A percentile compares a stretch with the other conserved stretches of the same genome.
Conservation (phyloP, 1,284 basidiomycete genomes). For the Ustilago trichophora region DNA sequence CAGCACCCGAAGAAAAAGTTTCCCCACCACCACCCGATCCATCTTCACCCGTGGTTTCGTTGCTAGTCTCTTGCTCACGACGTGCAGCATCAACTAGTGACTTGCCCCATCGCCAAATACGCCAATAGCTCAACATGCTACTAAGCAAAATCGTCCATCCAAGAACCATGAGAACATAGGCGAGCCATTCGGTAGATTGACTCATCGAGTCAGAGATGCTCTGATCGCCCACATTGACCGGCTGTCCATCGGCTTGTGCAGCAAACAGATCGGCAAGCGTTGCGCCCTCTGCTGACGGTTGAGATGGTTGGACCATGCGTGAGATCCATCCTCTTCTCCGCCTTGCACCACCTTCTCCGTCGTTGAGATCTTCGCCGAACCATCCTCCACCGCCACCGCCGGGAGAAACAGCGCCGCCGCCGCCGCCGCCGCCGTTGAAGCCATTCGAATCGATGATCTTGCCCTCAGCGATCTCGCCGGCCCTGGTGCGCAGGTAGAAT, state of each 20-base stretch:
- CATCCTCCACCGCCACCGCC: conserved; percentile 56
- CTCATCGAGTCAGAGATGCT: conserved; percentile 66
- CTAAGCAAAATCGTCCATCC: conserved; percentile 83
- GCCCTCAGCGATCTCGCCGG: conserved; percentile 65
- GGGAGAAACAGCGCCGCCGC: conserved; percentile 18
- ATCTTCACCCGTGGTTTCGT: neutral
- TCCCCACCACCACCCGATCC: neutral
- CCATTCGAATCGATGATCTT: conserved; percentile 26
- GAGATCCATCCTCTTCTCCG: conserved; percentile 15
- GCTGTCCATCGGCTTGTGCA: conserved; percentile 63
- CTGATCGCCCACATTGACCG: conserved; percentile 68
- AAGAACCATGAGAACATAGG: conserved; percentile 87
- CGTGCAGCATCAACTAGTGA: conserved; percentile 53
- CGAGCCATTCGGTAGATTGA: conserved; percentile 78
- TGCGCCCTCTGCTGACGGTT: conserved; percentile 20
- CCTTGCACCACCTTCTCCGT: conserved; percentile 1
- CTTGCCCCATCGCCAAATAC: conserved; percentile 57
- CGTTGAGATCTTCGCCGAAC: conserved; percentile 38
- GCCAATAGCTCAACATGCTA: conserved; percentile 79
- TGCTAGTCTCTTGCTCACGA: conserved; percentile 36
- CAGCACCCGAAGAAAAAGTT: conserved; percentile 9
- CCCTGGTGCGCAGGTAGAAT: conserved; percentile 76
- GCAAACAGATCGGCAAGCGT: conserved; percentile 60
- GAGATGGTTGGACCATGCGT: conserved; percentile 13
- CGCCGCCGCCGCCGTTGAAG: conserved; percentile 1